A percentile compares a stretch with the other conserved stretches of the same genome.
Conservation (phyloP, 805 yeast genomes). For the Monosporozyma unispora region DNA sequence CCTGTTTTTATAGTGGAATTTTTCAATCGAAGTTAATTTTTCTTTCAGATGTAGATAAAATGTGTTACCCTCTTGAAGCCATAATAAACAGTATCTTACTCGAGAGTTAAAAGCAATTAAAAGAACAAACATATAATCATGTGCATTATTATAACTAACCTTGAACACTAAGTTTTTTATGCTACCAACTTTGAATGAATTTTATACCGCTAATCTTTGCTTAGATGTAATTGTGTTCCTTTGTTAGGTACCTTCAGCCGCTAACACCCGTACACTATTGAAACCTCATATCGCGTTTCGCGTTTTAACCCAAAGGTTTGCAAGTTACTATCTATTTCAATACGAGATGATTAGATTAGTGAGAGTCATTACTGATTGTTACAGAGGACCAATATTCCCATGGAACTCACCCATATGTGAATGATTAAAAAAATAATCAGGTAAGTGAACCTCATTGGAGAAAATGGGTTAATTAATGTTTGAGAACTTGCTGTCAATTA, state of each 20-base stretch:
- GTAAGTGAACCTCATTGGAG: not conserved
- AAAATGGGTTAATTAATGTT: not conserved
- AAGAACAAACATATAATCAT: too few species aligned
- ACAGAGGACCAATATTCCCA: not conserved
- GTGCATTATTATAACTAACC: too few species aligned
- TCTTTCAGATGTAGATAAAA: not conserved
- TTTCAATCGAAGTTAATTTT: not conserved
- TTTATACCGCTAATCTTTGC: not conserved
- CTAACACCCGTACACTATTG: not conserved
- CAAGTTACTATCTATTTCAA: too few species aligned
- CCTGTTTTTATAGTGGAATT: not conserved
- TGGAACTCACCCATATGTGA: not conserved
- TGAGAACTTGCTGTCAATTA: not conserved
- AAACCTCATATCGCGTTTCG: not conserved
- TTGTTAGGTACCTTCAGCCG: not conserved
- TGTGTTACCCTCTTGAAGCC: not conserved
- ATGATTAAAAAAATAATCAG: not conserved
- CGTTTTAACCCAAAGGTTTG: not conserved
- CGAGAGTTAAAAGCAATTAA: too few species aligned
- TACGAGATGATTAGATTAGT: not conserved
- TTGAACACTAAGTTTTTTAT: too few species aligned
- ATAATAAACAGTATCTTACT: not conserved
- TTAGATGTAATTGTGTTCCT: too few species aligned
- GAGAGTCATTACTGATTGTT: not conserved
- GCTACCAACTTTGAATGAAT: too few species aligned